A percentile compares a stretch with the other conserved stretches of the same genome.
Conservation (phyloP, 352 stramenopile genomes). For the Globisporangium megalacanthum region DNA sequence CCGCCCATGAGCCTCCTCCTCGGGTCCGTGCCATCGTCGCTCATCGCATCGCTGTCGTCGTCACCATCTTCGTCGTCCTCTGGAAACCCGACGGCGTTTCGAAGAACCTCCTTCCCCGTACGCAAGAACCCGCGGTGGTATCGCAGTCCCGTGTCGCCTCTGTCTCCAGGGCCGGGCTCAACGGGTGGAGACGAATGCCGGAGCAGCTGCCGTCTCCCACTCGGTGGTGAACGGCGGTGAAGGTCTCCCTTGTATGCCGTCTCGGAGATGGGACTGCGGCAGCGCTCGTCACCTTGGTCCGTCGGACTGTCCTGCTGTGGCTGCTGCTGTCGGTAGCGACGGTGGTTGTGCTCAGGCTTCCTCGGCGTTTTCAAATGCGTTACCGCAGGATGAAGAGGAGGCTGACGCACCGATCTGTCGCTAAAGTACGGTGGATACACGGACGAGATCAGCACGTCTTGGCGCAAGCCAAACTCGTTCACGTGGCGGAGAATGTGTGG, state of each 20-base stretch:
- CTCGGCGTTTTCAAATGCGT: background rate
- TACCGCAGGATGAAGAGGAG: background rate
- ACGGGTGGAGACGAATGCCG: background rate
- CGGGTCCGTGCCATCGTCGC: background rate
- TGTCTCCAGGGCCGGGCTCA: background rate
- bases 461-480: slow-evolving; percentile 59
- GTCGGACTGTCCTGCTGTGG: slow-evolving; percentile 8
- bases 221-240: slow-evolving; percentile 3
- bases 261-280: slow-evolving; percentile 5
- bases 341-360: slow-evolving; percentile 5
- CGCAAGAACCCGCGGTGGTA: slow-evolving; percentile 55
- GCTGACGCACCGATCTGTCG: background rate
- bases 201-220: background rate
- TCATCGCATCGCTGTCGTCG: background rate
- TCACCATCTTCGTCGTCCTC: slow-evolving; percentile 10
- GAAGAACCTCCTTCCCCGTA: slow-evolving; percentile 56
- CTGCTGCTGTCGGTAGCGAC: slow-evolving; percentile 9
- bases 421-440: slow-evolving; percentile 48
- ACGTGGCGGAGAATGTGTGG: slow-evolving; percentile 52
- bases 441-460: slow-evolving; percentile 56
- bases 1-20: background rate
- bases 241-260: background rate
- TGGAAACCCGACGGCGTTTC: slow-evolving; percentile 2
- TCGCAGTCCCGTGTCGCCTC: slow-evolving; percentile 14
- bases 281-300: slow-evolving; percentile 26